Evolutionary conservation across 1,139 yeast genomes (phyloP).

Genomic region (Geotrichum aggregatum): DNA sequence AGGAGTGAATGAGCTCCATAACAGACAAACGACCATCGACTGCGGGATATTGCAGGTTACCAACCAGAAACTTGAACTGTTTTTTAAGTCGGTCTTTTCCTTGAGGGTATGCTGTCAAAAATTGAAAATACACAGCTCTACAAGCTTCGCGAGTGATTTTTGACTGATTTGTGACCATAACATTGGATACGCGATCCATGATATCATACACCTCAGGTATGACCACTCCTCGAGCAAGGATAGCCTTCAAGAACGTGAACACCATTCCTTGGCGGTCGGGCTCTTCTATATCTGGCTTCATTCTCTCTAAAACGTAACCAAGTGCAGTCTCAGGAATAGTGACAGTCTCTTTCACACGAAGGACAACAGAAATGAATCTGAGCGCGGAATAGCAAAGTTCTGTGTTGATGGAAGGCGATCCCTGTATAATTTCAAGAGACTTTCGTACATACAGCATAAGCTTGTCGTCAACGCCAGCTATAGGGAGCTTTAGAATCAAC

Average conservation of each 20-base stretch:
- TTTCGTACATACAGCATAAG: slow-evolving; percentile 37
- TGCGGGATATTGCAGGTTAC: slow-evolving; percentile 79
- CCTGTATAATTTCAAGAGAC: slow-evolving; percentile 63
- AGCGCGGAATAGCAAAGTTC: slow-evolving; percentile 82
- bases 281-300: slow-evolving; percentile 86
- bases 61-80: slow-evolving; percentile 77
- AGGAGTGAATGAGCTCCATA: slow-evolving; percentile 74
- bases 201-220: slow-evolving; percentile 88
- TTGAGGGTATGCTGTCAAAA: slow-evolving; percentile 91
- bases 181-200: slow-evolving; percentile 73
- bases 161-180: slow-evolving; percentile 88
- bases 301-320: slow-evolving; percentile 67
- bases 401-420: slow-evolving; percentile 70
- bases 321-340: slow-evolving; percentile 67
- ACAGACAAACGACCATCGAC: slow-evolving; percentile 86
- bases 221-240: slow-evolving; percentile 66
- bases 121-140: slow-evolving; percentile 77
- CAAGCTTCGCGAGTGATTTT: slow-evolving; percentile 81
- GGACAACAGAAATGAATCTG: slow-evolving; percentile 65
- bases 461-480: slow-evolving; percentile 52
- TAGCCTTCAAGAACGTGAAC: slow-evolving; percentile 72
- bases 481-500: slow-evolving; percentile 57
- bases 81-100: slow-evolving; percentile 80
- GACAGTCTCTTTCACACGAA: slow-evolving; percentile 65
- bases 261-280: slow-evolving; percentile 88